phyloP scores from a whole-genome alignment of 2,329 filamentous ascomycete species.

The Curvularia sp. region DNA sequence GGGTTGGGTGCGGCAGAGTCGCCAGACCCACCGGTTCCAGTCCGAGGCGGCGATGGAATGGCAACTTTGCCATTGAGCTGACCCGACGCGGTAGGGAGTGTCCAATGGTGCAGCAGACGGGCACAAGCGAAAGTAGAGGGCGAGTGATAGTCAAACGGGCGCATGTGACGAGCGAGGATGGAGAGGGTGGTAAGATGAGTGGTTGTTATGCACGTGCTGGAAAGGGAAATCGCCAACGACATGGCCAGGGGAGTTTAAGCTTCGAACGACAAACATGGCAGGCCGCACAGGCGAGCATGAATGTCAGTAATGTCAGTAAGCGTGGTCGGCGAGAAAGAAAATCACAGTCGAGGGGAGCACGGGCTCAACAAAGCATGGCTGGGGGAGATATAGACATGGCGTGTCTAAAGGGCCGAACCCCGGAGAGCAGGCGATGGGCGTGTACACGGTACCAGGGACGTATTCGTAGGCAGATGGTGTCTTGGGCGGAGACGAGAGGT shows the following conservation, averaged over 20 bases:
- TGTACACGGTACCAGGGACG: no score
- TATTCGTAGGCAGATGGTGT: neutral
- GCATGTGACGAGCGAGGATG: conserved; percentile 15
- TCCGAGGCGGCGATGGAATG: conserved; percentile 20
- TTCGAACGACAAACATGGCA: conserved; percentile 5
- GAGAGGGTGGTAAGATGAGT: conserved; percentile 16
- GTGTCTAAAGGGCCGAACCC: neutral
- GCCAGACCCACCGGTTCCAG: conserved; percentile 34
- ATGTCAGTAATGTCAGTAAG: neutral
- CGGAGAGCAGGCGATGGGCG: no score
- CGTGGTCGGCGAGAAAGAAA: neutral
- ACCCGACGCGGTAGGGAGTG: conserved; percentile 6
- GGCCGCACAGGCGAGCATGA: neutral
- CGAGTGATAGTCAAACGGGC: conserved; percentile 22
- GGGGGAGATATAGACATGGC: neutral
- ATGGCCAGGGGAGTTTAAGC: neutral
- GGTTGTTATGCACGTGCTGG: conserved; percentile 11
- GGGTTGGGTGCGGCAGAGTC: conserved; percentile 35
- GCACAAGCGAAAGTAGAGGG: conserved; percentile 24
- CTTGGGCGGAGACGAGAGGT: neutral
- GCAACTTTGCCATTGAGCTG: conserved; percentile 28
- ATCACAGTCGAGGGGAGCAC: neutral
- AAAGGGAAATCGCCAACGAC: conserved; percentile 1
- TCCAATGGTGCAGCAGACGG: conserved; percentile 7
- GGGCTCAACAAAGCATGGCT: neutral